phyloP scores from a whole-genome alignment of 768 basidiomycete species.

The Lactarius hatsudake region DNA sequence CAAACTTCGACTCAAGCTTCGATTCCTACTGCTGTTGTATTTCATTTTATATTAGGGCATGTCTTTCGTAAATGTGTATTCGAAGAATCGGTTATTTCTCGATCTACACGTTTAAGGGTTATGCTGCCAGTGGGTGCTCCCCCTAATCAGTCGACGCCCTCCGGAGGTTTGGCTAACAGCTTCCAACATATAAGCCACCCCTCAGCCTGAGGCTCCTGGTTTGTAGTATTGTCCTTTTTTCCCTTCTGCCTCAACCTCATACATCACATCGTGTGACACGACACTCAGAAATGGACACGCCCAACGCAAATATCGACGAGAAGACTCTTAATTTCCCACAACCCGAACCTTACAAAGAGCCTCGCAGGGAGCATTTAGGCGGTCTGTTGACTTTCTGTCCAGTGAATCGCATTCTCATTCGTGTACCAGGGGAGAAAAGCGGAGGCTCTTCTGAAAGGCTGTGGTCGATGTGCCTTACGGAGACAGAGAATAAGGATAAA shows the following conservation, averaged over 20 bases:
- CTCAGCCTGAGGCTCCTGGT: too few relatives aligned
- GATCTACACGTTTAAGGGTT: too few relatives aligned
- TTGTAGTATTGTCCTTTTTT: not conserved
- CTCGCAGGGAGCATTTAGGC: too few relatives aligned
- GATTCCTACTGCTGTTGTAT: too few relatives aligned
- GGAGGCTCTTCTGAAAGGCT: not conserved
- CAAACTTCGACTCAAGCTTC: too few relatives aligned
- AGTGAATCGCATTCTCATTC: not conserved
- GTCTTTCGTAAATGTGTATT: too few relatives aligned
- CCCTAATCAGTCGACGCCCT: too few relatives aligned
- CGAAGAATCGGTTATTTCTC: too few relatives aligned
- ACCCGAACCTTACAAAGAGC: not conserved
- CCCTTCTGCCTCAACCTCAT: not conserved
- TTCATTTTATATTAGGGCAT: too few relatives aligned
- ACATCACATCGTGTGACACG: not conserved
- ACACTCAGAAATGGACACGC: not conserved
- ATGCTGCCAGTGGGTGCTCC: too few relatives aligned
- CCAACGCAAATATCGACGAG: not conserved
- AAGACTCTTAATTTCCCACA: not conserved
- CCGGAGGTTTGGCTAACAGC: not conserved
- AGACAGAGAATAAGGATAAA: slow-evolving; percentile 6
- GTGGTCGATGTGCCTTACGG: slow-evolving; percentile 12
- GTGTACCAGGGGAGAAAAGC: not conserved
- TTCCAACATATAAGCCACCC: not conserved
- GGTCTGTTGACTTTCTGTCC: not conserved